phyloP scores from a whole-genome alignment of 2,329 filamentous ascomycete genomes.

The Xenoacremonium recifei region DNA sequence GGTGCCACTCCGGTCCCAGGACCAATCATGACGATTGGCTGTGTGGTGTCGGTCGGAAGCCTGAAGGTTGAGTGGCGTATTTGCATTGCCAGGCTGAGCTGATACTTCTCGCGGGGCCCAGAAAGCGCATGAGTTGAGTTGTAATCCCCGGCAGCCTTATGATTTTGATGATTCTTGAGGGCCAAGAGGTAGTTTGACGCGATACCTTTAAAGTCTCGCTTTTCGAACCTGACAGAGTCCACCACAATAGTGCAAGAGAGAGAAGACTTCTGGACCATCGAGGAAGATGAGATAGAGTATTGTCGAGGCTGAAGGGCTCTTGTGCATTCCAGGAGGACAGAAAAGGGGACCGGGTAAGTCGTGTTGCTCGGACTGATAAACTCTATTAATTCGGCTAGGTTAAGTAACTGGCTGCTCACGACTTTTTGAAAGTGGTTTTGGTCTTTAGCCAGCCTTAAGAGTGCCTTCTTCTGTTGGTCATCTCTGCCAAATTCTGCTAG shows the following conservation, averaged over 20 bases:
- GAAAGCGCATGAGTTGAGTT: no score
- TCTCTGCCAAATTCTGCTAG: not conserved
- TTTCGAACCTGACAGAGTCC: constrained; percentile 5
- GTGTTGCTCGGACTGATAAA: not conserved
- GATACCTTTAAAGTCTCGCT: constrained; percentile 8
- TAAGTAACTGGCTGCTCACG: not conserved
- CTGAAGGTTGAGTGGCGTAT: constrained; percentile 8
- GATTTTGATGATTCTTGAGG: constrained; percentile 8
- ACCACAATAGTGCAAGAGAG: constrained; percentile 5
- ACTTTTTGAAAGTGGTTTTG: not conserved
- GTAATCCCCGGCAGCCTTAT: no score
- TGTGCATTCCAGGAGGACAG: not conserved
- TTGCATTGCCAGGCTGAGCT: not conserved
- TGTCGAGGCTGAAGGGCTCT: constrained; percentile 45
- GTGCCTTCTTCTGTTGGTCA: not conserved
- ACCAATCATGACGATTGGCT: constrained; percentile 7
- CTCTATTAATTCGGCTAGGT: not conserved
- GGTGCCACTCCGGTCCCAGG: constrained; percentile 9
- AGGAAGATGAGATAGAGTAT: constrained; percentile 60
- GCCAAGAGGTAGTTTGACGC: constrained; percentile 19
- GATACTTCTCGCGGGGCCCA: not conserved
- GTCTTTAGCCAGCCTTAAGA: not conserved
- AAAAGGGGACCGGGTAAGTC: not conserved
- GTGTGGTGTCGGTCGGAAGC: not conserved
- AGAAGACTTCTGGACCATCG: constrained; percentile 29